A percentile compares a stretch with the other conserved stretches of the same genome.
Evolutionary conservation across 2,329 filamentous ascomycete genomes (phyloP).

Genomic region (Fusarium cyanostomum): DNA sequence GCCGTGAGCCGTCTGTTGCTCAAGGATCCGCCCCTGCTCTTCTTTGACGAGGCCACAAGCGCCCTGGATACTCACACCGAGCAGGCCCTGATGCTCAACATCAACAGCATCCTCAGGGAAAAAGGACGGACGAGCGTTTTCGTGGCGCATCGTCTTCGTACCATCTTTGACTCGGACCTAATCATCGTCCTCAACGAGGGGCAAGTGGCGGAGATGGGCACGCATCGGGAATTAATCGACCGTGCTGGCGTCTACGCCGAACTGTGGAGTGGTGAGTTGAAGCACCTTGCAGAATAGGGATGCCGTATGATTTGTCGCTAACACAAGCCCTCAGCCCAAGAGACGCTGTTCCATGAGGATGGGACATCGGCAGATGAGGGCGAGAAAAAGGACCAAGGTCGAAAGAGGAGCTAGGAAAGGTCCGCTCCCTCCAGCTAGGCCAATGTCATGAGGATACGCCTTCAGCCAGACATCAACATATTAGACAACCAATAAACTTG

Average conservation of each 20-base stretch:
- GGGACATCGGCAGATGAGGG: conserved; percentile 54
- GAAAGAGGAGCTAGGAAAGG: conserved; percentile 15
- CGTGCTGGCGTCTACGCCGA: conserved; percentile 83
- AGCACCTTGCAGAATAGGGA: neutral
- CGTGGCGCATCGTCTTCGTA: conserved; percentile 89
- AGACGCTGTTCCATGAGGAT: conserved; percentile 64
- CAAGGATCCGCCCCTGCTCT: conserved; percentile 88
- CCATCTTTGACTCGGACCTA: conserved; percentile 91
- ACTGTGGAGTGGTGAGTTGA: conserved; percentile 82
- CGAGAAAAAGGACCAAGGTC: conserved; percentile 33
- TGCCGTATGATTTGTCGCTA: conserved; percentile 3
- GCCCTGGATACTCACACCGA: conserved; percentile 94
- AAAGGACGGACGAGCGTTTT: conserved; percentile 93
- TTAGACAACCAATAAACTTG: conserved; percentile 24
- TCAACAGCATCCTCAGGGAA: conserved; percentile 90
- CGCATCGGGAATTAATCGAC: conserved; percentile 85
- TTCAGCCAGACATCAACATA: neutral
- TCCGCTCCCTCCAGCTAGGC: neutral
- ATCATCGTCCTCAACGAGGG: conserved; percentile 92
- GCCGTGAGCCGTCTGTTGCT: conserved; percentile 85
- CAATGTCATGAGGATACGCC: conserved; percentile 4
- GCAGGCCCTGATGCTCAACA: conserved; percentile 88
- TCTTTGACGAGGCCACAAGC: conserved; percentile 95
- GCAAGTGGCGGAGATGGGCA: conserved; percentile 86
- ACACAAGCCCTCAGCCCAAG: conserved; percentile 61